Evolutionary conservation across 176 grass and related monocot species (phyloP), one percentile per base, ranked within the genome.

Genomic region (Lolium multiflorum): DNA sequence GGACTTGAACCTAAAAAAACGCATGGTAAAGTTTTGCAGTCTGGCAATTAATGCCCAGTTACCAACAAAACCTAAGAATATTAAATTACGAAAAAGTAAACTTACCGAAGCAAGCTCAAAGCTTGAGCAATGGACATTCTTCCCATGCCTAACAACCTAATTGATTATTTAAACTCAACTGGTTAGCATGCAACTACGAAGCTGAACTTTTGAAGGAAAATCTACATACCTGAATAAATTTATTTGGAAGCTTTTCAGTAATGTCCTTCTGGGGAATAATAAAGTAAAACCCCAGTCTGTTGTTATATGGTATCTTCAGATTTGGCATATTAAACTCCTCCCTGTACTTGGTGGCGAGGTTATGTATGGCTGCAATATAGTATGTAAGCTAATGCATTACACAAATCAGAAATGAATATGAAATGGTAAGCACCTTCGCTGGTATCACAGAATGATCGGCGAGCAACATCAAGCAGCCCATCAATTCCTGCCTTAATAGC

Each of bases 101-200:
- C 86, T 98, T 92, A 95, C 96, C 49, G 91, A 98, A 88, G 89
- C 90, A 82, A 95, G 96, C 90, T 98, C 96, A 83, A 98, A 94
- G 78, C 90, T 98, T 85, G 96, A 95, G 89, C 96, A 98, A 71
- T 94, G 96, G 28, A 95, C 57, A 86, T 94, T 98, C 79, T 95
- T 98, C 81, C 96, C 96, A 87, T 98, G 93, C 83, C 85, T 98
- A 87, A 95, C 91, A 76, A 98, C 90, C 96, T 98, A 83, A 91
- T 77, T 54, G 66, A 86, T 83, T 55, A 71, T 83, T 49, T 38
- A 76, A 56, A 49, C 10, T 71, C 56, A 81, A 80, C 10, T 81
- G 62, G 39, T 86, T 78, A 85, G 66, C 69, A 87, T 55, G 83
- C 47, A 83, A 59, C 14, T 88, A 60, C 58, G 10, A 91, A 83